Evolutionary conservation across 2,329 filamentous ascomycete species (phyloP).

Genomic region (Neonectria ditissima): DNA sequence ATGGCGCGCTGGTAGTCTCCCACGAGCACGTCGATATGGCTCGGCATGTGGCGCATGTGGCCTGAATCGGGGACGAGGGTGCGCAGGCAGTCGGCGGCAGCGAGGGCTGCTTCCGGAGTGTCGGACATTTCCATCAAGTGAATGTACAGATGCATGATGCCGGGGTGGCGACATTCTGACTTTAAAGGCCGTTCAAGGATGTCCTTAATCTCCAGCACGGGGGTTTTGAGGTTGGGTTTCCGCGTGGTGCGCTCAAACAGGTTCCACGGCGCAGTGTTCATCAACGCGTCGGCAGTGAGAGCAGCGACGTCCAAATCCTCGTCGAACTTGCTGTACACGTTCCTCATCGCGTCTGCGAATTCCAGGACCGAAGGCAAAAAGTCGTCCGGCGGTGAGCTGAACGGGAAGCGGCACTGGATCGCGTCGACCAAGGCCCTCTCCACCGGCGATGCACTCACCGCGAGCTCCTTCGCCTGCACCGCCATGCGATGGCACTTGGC

Average conservation of each 20-base stretch:
- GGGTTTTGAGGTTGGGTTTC: slow-evolving; percentile 41
- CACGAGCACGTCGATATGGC: slow-evolving; percentile 75
- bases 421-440: slow-evolving; percentile 75
- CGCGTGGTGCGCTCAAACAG: slow-evolving; percentile 56
- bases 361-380: slow-evolving; percentile 55
- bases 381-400: slow-evolving; percentile 51
- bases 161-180: slow-evolving; percentile 63
- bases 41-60: slow-evolving; percentile 82
- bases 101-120: slow-evolving; percentile 71
- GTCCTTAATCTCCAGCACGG: slow-evolving; percentile 46
- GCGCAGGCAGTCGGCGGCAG: slow-evolving; percentile 71
- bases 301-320: slow-evolving; percentile 53
- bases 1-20: slow-evolving; percentile 78
- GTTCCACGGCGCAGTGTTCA: slow-evolving; percentile 62
- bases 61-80: slow-evolving; percentile 75
- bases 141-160: slow-evolving; percentile 79
- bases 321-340: slow-evolving; percentile 51
- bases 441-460: slow-evolving; percentile 2
- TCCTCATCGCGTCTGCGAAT: slow-evolving; percentile 55
- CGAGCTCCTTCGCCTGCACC: neutral
- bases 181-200: slow-evolving; percentile 61
- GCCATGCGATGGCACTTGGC: slow-evolving; percentile 12
- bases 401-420: slow-evolving; percentile 69
- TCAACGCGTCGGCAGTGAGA: slow-evolving; percentile 57
- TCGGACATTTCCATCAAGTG: slow-evolving; percentile 83